Evolutionary conservation across 176 grass and related monocot genomes (phyloP), one percentile per base, ranked within the genome.

Genomic region (Neostapfia colusana): DNA sequence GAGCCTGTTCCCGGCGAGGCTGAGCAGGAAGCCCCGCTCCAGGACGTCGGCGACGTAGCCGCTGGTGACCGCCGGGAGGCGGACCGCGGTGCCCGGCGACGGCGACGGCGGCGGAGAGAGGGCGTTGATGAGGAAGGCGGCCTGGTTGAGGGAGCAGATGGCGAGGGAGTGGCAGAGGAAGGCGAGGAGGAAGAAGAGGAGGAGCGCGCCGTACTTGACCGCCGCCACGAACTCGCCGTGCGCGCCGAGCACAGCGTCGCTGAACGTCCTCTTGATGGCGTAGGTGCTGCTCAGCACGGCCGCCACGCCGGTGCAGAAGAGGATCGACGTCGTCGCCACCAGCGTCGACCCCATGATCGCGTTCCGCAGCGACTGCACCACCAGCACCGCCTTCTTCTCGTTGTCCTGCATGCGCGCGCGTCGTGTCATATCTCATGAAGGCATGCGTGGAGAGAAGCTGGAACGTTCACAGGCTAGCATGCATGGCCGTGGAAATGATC

Each of bases 281-380:
- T 92, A 96, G 4, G 92, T 96, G 92, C 89, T 92, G 76, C 92
- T 96, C 7, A 96, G 78, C 59, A 96, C 62, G 40, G 92, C 92
- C 0, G 92, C 92, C 0, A 96, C 74, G 70, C 92, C 89, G 0
- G 92, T 88, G 57, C 78, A 87, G 54, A 92, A 81, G 70, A 96
- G 77, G 73, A 96, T 55, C 14, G 92, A 82, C 28, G 89, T 96
- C 34, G 92, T 91, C 3, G 81, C 89, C 67, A 89, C 83, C 23
- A 96, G 84, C 35, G 89, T 96, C 2, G 89, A 96, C 0, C 78
- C 92, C 92, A 96, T 96, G 63, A 96, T 84, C 21, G 88, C 84
- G 85, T 96, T 96, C 74, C 92, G 61, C 26, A 96, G 17, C 58
- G 92, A 90, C 69, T 96, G 92, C 78, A 96, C 89, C 50, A 88